Base-by-base conservation (phyloP, 2,329 filamentous ascomycete genomes). In the Teratosphaeria zuluensis region DNA sequence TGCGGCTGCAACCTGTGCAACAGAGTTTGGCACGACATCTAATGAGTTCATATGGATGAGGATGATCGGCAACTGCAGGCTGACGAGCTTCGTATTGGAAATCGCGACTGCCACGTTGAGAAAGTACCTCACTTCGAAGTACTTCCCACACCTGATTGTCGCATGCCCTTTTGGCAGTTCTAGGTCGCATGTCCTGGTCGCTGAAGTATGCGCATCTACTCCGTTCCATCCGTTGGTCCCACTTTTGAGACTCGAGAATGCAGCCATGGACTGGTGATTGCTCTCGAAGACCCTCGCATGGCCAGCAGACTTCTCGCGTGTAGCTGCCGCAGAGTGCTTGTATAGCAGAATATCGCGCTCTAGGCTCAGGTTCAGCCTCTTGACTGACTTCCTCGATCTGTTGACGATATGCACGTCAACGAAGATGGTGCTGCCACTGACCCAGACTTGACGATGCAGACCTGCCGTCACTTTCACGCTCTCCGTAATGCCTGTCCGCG, bases 11-110 rank as follows among this genome's bases (percentile, higher is more conserved):
- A 82, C 80, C 68, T 81, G 80, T 4, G 79, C 80, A 7, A 80
- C 77, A 1, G 77, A 78, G 58, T 82, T 82, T 19, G 80, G 80
- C 8, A 81, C 74, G 7, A 82, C 78, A 58, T 83, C 80, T 51
- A 83, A 73, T 0, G 80, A 81, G 61, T 81, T 82, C 74, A 82
- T 81, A 63, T 81, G 80, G 46, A 83, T 80, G 56, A 83, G 73
- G 2, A 80, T 80, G 57, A 83, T 78, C 4, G 80, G 80, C 51
- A 82, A 67, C 61, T 82, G 80, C 6, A 83, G 76, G 8, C 76
- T 76, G 21, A 82, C 74, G n/a, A 77, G 65, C 65, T 78, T 81
- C 58, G 75, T 76, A 62, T 76, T 76, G 14, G 75, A 70, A 28
- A 74, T 72, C 52, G 73, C 71, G n/a, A 77, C 73, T 21, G 77